Evolutionary conservation across 2,329 filamentous ascomycete genomes (phyloP), one percentile per base, ranked within the genome.

Genomic region (Sporothrix pseudoabietina): DNA sequence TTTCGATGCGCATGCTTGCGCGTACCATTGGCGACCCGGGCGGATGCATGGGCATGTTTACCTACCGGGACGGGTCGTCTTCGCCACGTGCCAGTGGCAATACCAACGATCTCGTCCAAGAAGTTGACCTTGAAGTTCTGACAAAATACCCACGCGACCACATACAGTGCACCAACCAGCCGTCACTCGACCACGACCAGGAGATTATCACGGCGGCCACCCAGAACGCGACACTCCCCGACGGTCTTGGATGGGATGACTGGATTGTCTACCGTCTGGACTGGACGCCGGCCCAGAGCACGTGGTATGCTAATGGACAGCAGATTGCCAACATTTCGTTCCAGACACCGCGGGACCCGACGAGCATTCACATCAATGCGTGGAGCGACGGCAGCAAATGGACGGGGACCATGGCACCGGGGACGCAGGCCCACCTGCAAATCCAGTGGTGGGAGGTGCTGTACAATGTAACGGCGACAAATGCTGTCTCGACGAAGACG

Each of bases 371-470:
- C 41, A 81, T 90, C 77, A 90, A 90, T 77, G 83, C 87, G 66
- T 90, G 88, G 88, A 86, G 87, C 72, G 85, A 90, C 75, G 88
- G 88, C 26, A 87, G 88, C 4, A 80, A 81, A 66, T 90, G 88
- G 88, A 85, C 85, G 61, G 88, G 88, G 12, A 85, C 87, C 71
- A 90, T 91, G 89, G 83, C 78, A 5, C 78, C 83, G 5, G 81
- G 82, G 3, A 82, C 80, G 12, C 82, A 83, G 61, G 88, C 88
- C 0, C 85, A 84, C 75, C 81, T 90, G 77, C 86, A 90, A 77
- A 83, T 91, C 22, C 86, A 89, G 80, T 90, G 88, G 88, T 85
- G 90, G 61, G 87, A 90, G 77, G 83, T 90, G 80, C 83, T 88
- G 30, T 90, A 86, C 77, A 87, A 87, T 75, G 79, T 77, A 16